Evolutionary conservation across 352 stramenopile genomes (phyloP), one percentile per base, ranked within the genome.

Genomic region (Phytophthora idaei): DNA sequence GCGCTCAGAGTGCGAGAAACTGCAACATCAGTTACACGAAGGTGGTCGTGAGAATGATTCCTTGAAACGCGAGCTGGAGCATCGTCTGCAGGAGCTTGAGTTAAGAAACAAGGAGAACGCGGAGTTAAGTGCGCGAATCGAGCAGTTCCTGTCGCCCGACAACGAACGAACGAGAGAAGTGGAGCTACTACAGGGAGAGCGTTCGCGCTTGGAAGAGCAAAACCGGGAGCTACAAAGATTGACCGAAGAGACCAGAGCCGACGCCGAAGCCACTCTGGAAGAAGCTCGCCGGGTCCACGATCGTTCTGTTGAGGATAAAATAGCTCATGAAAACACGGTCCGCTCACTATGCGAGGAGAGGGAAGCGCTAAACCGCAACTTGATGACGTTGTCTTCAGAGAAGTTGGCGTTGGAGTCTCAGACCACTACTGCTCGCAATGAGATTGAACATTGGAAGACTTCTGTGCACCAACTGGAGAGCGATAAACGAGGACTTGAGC

Each of bases 151-250:
- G 31, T 80, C 78, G n/a, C 77, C 80, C 2, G 69, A 86, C 47
- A 82, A 81, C 29, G 81, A 90, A 15, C 67, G 64, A 11, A 81
- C 51, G 12, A 87, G 82, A 61, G 74, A 90, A 62, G 65, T 81
- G 17, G 78, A 90, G 36, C 51, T 89, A 21, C 61, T 89, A 12
- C 73, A 91, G 17, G 61, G 56, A 36, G 80, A 93, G 45, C 73
- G 80, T 11, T 39, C 78, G 10, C 79, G 78, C 8, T 63, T 93
- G 8, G 85, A 93, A 71, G 80, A 90, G 28, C 80, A 89, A 41
- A 90, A 88, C 25, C 71, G 52, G 2, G 67, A 83, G 41, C 53
- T 90, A 9, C 67, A 77, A 36, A 61, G 73, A 28, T 74, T 89
- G 28, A 55, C 90, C 4, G 74, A 88, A 14, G 64, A 57, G 11